Conservation (phyloP, 2,329 filamentous ascomycete species). For the Curvularia spicifera region DNA sequence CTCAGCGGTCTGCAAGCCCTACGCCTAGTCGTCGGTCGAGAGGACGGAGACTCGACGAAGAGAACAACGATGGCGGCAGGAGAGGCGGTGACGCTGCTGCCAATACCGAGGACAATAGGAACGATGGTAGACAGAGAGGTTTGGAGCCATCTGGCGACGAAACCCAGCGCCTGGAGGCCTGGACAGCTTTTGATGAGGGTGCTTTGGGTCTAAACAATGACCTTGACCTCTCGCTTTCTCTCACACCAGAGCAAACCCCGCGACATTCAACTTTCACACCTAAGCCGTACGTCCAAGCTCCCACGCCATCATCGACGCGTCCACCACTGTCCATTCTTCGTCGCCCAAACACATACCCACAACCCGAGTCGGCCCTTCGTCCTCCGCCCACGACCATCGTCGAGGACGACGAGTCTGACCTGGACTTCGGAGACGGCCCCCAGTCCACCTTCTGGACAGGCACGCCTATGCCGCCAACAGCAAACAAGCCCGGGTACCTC, state of each 20-base stretch:
- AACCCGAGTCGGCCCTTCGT: constrained; percentile 21
- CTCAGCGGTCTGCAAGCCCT: constrained; percentile 31
- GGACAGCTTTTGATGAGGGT: constrained; percentile 49
- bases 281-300: constrained; percentile 7
- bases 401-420: constrained; percentile 25
- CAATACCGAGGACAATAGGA: neutral
- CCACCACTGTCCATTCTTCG: constrained; percentile 16
- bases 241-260: constrained; percentile 31
- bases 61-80: neutral
- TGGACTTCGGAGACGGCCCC: constrained; percentile 17
- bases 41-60: constrained; percentile 13
- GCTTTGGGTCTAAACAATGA: constrained; percentile 36
- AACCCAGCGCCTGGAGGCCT: constrained; percentile 44
- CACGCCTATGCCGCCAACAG: constrained; percentile 30
- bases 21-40: constrained; percentile 30
- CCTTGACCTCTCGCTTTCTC: constrained; percentile 39
- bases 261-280: constrained; percentile 7
- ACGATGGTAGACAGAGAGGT: constrained; percentile 10
- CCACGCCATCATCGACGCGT: constrained; percentile 10
- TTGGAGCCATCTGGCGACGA: constrained; percentile 31
- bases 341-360: constrained; percentile 27
- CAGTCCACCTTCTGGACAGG: constrained; percentile 35
- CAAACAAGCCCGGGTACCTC: constrained; percentile 49
- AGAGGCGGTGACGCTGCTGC: neutral
- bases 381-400: constrained; percentile 28